Evolutionary conservation across 2,329 filamentous ascomycete genomes (phyloP), one percentile per base, ranked within the genome.

Genomic region (Coniochaeta sp.): DNA sequence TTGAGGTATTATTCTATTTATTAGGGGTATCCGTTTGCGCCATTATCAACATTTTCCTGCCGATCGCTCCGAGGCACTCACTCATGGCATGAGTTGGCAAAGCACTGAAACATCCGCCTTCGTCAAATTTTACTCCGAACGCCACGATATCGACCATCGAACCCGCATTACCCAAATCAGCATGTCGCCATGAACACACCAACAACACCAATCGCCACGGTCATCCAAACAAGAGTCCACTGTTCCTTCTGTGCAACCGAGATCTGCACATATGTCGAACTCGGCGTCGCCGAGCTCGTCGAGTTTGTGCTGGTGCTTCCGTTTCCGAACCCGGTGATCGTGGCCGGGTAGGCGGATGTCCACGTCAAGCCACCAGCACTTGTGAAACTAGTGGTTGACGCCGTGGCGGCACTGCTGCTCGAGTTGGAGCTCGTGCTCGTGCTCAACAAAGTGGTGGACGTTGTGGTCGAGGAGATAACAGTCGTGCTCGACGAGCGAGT

Each of bases 111-210:
- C 30, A 32, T 32, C 9, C 30, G n/a, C 30, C n/a, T n/a, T n/a
- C n/a, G n/a, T n/a, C n/a, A n/a, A n/a, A n/a, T n/a, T n/a, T n/a
- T 32, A 9, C 30, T 9, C n/a, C 30, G n/a, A n/a, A 9, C 30
- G 30, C 30, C n/a, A n/a, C 24, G 9, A 16, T 16, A 2, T 14
- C 18, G 6, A 22, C 18, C 18, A 24, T 31, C n/a, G 4, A 9
- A 8, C 45, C 22, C 16, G n/a, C n/a, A n/a, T 33, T 22, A 42
- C 22, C 38, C 20, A 24, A 3, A n/a, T 61, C 54, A 64, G 52
- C 61, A 63, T 10, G 55, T 57, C 18, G 57, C 53, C 61, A 63
- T 62, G 26, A 62, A 60, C 13, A 61, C 48, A 1, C 56, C 61
- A 20, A 64, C 59, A 8, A 55, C 54, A 14, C 57, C 59, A 4